Percentiles rank a stretch among this genome's conserved stretches.
Conservation (phyloP, 2,329 filamentous ascomycete species). For the Penicillium sp. region DNA sequence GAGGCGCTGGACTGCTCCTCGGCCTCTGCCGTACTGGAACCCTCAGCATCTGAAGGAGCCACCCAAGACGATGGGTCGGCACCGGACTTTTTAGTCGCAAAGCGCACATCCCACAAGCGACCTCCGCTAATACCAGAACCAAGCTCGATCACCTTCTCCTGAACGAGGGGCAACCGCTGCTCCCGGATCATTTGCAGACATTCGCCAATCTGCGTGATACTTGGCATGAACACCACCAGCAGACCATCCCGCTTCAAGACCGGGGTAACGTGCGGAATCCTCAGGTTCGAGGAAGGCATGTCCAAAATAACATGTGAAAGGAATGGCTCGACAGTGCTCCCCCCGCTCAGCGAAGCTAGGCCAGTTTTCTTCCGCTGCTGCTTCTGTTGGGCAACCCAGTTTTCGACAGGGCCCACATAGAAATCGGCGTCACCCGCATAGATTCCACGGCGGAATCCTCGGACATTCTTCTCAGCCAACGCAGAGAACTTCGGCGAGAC, state of each 20-base stretch:
- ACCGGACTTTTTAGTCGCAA: constrained; percentile 39
- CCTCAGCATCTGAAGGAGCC: constrained; percentile 18
- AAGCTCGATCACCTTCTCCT: constrained; percentile 48
- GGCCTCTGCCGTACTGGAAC: constrained; percentile 9
- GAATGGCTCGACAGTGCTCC: constrained; percentile 53
- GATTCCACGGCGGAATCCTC: constrained; percentile 66
- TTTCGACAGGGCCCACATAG: constrained; percentile 64
- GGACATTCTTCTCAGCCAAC: constrained; percentile 64
- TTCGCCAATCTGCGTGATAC: constrained; percentile 72
- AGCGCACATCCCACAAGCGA: constrained; percentile 49
- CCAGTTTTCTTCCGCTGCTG: constrained; percentile 32
- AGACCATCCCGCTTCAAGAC: constrained; percentile 64
- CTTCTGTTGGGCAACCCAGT: constrained; percentile 60
- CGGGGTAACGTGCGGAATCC: constrained; percentile 46
- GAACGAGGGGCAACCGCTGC: constrained; percentile 53
- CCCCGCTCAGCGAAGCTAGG: constrained; percentile 18
- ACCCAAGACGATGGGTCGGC: constrained; percentile 36
- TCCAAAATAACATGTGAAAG: constrained; percentile 72
- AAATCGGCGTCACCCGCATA: constrained; percentile 73
- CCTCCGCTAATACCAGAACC: constrained; percentile 48
- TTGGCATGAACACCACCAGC: constrained; percentile 71
- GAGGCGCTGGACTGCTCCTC: constrained; percentile 10
- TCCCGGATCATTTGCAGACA: constrained; percentile 58
- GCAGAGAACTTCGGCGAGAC: constrained; percentile 60
- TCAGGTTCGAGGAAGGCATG: constrained; percentile 62